Evolutionary conservation across 73 alveolate species (phyloP).

Genomic region (Breviolum minutum): DNA sequence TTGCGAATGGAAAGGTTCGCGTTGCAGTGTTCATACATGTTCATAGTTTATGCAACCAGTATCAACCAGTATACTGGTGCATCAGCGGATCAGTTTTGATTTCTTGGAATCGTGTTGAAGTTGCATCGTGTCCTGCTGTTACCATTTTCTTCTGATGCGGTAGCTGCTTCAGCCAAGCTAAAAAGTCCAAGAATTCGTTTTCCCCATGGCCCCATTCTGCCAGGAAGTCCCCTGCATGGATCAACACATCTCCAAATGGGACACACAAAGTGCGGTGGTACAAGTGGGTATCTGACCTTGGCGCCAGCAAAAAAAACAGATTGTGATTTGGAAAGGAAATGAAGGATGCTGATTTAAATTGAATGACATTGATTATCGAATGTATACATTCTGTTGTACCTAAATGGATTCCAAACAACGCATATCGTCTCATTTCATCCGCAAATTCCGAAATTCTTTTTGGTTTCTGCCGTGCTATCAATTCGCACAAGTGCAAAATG

Average conservation of each 20-base stretch:
- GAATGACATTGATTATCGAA: no score
- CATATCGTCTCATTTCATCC: no score
- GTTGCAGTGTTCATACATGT: neutral
- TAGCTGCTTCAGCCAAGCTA: slow-evolving; percentile 24
- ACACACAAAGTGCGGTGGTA: slow-evolving; percentile 49
- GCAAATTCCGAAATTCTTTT: no score
- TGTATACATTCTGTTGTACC: no score
- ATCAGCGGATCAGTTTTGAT: neutral
- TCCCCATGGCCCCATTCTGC: slow-evolving; percentile 35
- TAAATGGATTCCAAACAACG: no score
- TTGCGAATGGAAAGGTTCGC: neutral
- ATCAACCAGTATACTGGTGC: no score
- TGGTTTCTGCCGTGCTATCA: no score
- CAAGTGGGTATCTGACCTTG: slow-evolving; percentile 40
- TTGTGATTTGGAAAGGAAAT: neutral
- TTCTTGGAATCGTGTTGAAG: neutral
- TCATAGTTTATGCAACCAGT: no score
- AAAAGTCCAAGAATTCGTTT: slow-evolving; percentile 11
- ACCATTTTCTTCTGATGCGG: slow-evolving; percentile 63
- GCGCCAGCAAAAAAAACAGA: neutral
- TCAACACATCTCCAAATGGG: slow-evolving; percentile 29
- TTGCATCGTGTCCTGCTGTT: slow-evolving; percentile 7
- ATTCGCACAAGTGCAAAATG: no score
- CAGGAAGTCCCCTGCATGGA: slow-evolving; percentile 71
- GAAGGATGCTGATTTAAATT: no score